Percentiles rank a stretch among this genome's conserved stretches.
phyloP scores from a whole-genome alignment of 768 basidiomycete species.

The Pleurotus djamor region DNA sequence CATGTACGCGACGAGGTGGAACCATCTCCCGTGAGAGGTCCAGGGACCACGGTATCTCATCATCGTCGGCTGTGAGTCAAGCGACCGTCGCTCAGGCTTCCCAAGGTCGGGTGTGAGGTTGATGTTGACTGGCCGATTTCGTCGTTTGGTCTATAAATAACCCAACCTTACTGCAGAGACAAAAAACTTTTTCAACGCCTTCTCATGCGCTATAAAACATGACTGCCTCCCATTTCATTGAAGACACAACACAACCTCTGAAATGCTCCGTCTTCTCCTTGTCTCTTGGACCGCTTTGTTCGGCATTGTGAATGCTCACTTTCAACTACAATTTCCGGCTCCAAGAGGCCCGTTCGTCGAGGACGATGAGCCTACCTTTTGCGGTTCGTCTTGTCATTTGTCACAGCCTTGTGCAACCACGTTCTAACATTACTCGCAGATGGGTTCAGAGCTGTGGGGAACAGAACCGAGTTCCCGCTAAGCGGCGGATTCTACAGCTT shows the following conservation, averaged over 20 bases:
- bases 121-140: no score
- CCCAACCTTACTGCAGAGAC: no score
- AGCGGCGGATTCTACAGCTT: conserved; percentile 56
- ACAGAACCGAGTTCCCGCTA: conserved; percentile 71
- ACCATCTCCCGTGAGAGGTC: no score
- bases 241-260: not conserved
- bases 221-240: no score
- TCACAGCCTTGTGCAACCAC: not conserved
- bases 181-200: no score
- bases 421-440: conserved; percentile 36
- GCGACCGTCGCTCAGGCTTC: no score
- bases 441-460: conserved; percentile 55
- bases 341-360: conserved; percentile 72
- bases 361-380: conserved; percentile 56
- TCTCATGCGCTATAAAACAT: no score
- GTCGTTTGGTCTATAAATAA: no score
- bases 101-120: no score
- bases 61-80: no score
- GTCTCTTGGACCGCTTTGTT: conserved; percentile 34
- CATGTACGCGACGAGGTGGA: no score
- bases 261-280: conserved; percentile 32
- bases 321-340: conserved; percentile 73
- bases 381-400: conserved; percentile 46
- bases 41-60: no score
- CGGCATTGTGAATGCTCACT: conserved; percentile 63